Evolutionary conservation across 257 asterid genomes (phyloP).

Genomic region (Ehretia macrophylla): DNA sequence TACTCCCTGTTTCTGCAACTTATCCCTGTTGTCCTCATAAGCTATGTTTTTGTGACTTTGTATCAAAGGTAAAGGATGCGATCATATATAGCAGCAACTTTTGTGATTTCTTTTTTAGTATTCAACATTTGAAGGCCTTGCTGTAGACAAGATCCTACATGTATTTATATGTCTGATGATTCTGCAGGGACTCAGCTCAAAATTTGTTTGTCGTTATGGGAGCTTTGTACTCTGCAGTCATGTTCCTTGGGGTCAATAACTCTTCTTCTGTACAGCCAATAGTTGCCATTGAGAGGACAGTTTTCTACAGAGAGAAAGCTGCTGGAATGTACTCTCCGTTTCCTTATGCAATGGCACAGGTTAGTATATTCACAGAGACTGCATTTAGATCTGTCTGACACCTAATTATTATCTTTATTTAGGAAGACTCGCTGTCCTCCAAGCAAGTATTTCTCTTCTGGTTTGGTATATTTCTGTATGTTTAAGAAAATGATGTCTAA

Average conservation of each 20-base stretch:
- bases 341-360: slow-evolving; percentile 88
- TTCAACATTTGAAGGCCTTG: too few species aligned
- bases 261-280: slow-evolving; percentile 87
- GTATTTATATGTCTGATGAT: neutral
- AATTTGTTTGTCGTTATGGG: slow-evolving; percentile 69
- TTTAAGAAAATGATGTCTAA: neutral
- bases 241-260: slow-evolving; percentile 86
- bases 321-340: slow-evolving; percentile 83
- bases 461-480: neutral
- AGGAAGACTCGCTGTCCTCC: neutral
- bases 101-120: too few species aligned
- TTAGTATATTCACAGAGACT: slow-evolving; percentile 20
- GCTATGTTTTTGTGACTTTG: too few species aligned
- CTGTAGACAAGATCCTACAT: too few species aligned
- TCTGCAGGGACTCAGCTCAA: slow-evolving; percentile 66
- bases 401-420: too few species aligned
- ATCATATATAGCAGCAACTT: too few species aligned
- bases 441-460: neutral
- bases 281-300: slow-evolving; percentile 75
- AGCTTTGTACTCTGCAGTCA: slow-evolving; percentile 61
- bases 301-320: slow-evolving; percentile 88
- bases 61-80: too few species aligned
- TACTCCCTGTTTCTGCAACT: too few species aligned
- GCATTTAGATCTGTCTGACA: too few species aligned
- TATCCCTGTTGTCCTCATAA: too few species aligned